Evolutionary conservation across 2,329 filamentous ascomycete species (phyloP), one percentile per base, ranked within the genome.

Genomic region (Drechslera avenae): DNA sequence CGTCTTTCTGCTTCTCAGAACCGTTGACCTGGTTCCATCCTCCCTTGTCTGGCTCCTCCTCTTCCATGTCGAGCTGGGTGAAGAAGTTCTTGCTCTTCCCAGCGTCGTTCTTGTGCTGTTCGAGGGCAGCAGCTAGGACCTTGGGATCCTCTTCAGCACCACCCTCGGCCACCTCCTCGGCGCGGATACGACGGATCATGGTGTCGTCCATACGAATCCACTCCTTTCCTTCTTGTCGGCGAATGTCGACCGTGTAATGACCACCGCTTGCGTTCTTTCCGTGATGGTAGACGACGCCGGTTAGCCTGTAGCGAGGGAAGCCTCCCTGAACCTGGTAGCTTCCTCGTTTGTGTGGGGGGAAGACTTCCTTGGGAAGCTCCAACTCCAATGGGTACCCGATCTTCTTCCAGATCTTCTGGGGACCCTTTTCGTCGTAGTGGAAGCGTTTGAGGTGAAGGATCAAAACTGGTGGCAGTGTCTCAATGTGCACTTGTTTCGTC

Each of bases 391-490:
- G 94, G 68, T 99, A 99, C 16, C 91, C 93, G 51, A 99, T 82
- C 78, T 93, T 96, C 79, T 97, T 99, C 90, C 93, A 97, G 58
- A 97, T 96, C 80, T 99, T 99, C 67, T 96, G 88, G 0, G 91
- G 96, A 18, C 91, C 91, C 50, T 87, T 84, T 54, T 86, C 90
- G 66, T 97, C 91, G 65, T 96, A 97, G 66, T 97, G 91, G 80
- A 99, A 99, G 36, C 94, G 90, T 78, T 99, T 99, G 34, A 99
- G 81, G 69, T 99, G 94, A 7, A 99, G 82, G 46, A 97, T 96
- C 10, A 99, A 83, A 3, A 97, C 90, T 0, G 91, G 90, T 0
- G 94, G 94, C 13, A 97, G 79, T 1, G 86, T 90, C 66, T 97
- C 93, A 56, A 99, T 96, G 62, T 95, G 91, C 2, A 96, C 87